Percentiles rank a stretch among this genome's conserved stretches.
These are phyloP conservation scores for Kodamaea fungicola DNA, from an alignment of 1,139 yeast genomes.

Conservation along the genomic window DNA sequence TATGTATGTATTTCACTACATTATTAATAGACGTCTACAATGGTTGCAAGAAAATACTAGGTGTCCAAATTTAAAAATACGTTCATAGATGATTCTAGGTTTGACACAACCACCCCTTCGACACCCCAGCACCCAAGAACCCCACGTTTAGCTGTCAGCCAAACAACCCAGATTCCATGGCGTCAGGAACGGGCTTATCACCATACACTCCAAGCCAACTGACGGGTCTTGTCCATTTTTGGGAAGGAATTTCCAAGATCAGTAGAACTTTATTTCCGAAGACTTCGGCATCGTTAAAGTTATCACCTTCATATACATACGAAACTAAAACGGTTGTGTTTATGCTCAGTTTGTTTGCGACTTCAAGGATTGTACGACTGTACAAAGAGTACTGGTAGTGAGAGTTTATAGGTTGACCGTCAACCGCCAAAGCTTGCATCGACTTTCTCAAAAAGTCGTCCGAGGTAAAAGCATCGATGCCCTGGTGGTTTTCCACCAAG, in stretches of 20 bases:
- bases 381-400: constrained; percentile 10
- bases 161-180: constrained; percentile 75
- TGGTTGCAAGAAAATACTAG: background rate
- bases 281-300: constrained; percentile 64
- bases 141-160: constrained; percentile 32
- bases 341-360: constrained; percentile 7
- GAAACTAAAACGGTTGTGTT: constrained; percentile 32
- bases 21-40: no score
- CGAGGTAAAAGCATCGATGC: constrained; percentile 29
- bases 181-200: constrained; percentile 56
- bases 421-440: constrained; percentile 27
- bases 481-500: constrained; percentile 23
- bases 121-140: background rate
- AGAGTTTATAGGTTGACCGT: constrained; percentile 3
- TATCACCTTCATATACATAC: constrained; percentile 88
- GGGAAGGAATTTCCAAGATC: constrained; percentile 22
- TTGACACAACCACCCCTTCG: background rate
- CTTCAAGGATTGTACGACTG: constrained; percentile 8
- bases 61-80: background rate
- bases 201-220: constrained; percentile 92
- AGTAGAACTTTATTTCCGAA: constrained; percentile 43
- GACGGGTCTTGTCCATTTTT: constrained; percentile 51
- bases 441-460: constrained; percentile 33
- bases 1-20: no score
- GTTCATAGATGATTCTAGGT: background rate